These are phyloP conservation scores for Phascolomyces articulosus DNA, from an alignment of 371 early-diverging fungal species.

Conservation along the genomic window DNA sequence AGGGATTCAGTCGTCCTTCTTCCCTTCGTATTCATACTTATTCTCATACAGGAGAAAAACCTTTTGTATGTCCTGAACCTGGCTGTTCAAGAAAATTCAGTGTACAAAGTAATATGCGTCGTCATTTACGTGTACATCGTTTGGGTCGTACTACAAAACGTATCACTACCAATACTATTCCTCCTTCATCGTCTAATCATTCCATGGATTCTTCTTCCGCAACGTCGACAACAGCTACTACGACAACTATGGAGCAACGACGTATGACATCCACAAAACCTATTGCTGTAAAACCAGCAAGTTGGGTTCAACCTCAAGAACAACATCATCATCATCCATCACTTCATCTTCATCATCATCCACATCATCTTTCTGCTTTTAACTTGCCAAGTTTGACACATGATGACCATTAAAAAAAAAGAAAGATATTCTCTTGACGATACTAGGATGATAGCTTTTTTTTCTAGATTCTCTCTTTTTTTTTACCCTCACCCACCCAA, in stretches of 20 bases:
- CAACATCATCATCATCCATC: background rate
- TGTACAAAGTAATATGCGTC: constrained; percentile 65
- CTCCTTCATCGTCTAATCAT: constrained; percentile 9
- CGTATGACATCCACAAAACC: constrained; percentile 6
- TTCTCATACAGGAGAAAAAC: constrained; percentile 71
- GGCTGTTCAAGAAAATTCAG: constrained; percentile 63
- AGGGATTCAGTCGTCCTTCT: constrained; percentile 62
- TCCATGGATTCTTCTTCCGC: no score
- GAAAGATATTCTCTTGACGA: no score
- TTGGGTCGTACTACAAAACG: constrained; percentile 23
- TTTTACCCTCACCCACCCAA: background rate
- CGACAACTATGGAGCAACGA: background rate
- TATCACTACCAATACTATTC: background rate
- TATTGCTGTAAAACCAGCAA: constrained; percentile 8
- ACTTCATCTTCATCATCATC: background rate
- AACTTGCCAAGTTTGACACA: background rate
- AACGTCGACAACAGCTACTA: constrained; percentile 2
- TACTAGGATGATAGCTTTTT: no score
- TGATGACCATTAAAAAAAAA: background rate
- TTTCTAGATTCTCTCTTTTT: background rate
- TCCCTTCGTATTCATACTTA: constrained; percentile 61
- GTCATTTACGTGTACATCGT: constrained; percentile 48
- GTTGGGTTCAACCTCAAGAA: background rate
- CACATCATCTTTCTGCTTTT: constrained; percentile 7
- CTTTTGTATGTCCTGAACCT: constrained; percentile 53